Percentiles rank a stretch among this genome's conserved stretches.
Evolutionary conservation across 2,329 filamentous ascomycete species (phyloP).

Genomic region (Rhynchosporium agropyri): DNA sequence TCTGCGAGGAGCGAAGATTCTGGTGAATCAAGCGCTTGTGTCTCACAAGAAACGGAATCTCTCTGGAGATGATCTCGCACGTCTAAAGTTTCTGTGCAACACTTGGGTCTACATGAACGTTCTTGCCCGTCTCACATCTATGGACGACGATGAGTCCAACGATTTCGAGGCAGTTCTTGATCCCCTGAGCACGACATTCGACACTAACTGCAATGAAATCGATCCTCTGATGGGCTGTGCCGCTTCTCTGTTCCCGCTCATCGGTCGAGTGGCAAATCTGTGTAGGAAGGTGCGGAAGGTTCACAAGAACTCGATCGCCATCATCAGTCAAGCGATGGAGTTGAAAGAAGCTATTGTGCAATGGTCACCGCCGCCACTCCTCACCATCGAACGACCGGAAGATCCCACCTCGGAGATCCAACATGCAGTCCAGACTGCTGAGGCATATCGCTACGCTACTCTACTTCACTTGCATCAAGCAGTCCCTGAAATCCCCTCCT

Average conservation of each 20-base stretch:
- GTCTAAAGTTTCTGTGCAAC: conserved; percentile 69
- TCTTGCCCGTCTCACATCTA: conserved; percentile 66
- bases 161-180: conserved; percentile 53
- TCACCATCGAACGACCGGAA: conserved; percentile 61
- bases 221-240: conserved; percentile 74
- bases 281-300: conserved; percentile 62
- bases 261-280: conserved; percentile 66
- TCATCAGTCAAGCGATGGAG: conserved; percentile 63
- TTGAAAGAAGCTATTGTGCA: conserved; percentile 61
- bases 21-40: conserved; percentile 61
- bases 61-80: conserved; percentile 51
- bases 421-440: conserved; percentile 67
- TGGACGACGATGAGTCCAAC: conserved; percentile 52
- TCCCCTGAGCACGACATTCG: conserved; percentile 47
- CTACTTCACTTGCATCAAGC: conserved; percentile 68
- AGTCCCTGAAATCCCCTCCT: conserved; percentile 67
- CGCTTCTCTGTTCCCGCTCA: conserved; percentile 66
- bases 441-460: conserved; percentile 69
- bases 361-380: conserved; percentile 57
- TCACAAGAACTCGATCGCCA: conserved; percentile 56
- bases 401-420: conserved; percentile 64
- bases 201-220: conserved; percentile 51
- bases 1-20: conserved; percentile 65
- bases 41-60: conserved; percentile 49
- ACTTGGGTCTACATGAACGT: conserved; percentile 78